phyloP scores from a whole-genome alignment of 129 eudicot species.

The Lactuca saligna region DNA sequence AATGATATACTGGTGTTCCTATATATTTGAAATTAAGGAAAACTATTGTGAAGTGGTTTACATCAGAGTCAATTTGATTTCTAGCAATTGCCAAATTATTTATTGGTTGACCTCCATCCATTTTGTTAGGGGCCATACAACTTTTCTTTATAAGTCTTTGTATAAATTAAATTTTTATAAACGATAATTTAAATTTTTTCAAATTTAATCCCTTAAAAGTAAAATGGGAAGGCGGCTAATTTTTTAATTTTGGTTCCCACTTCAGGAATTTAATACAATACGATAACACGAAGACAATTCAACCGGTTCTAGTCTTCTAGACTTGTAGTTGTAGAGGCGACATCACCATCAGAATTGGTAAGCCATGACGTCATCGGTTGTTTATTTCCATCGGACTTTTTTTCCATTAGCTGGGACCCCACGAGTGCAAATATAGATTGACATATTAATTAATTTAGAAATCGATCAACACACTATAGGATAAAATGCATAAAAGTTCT shows the following conservation, averaged over 20 bases:
- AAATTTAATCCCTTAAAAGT: not conserved
- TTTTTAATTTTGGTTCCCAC: not conserved
- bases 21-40: too few species aligned
- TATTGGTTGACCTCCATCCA: not conserved
- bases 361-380: slow-evolving; percentile 21
- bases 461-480: too few species aligned
- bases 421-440: not conserved
- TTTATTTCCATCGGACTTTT: not conserved
- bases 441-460: too few species aligned
- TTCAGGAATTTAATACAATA: not conserved
- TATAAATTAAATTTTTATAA: too few species aligned
- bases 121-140: not conserved
- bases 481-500: too few species aligned
- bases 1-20: too few species aligned
- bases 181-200: too few species aligned
- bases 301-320: slow-evolving; percentile 30
- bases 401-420: not conserved
- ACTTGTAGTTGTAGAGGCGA: not conserved
- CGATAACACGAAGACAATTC: slow-evolving; percentile 2
- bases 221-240: too few species aligned
- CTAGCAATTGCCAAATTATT: not conserved
- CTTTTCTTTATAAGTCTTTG: not conserved
- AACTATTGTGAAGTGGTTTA: not conserved
- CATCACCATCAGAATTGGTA: not conserved
- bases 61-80: not conserved